Evolutionary conservation across 2,329 filamentous ascomycete species (phyloP).

Genomic region (Sporothrix sp.): DNA sequence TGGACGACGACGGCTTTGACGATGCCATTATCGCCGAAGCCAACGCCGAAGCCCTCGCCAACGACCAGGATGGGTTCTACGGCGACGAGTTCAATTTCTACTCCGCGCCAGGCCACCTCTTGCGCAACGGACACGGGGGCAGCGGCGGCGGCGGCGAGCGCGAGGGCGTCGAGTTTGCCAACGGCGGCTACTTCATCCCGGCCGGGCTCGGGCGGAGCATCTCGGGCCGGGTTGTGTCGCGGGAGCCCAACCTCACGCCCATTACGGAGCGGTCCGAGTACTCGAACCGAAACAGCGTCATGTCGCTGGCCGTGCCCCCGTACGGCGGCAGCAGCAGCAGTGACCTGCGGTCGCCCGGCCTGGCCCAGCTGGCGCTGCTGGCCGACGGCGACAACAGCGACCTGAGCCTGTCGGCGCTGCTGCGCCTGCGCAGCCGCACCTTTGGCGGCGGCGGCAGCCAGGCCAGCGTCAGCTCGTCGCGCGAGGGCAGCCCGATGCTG

Average conservation of each 20-base stretch:
- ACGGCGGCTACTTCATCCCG: slow-evolving; percentile 84
- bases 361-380: slow-evolving; percentile 66
- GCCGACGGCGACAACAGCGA: slow-evolving; percentile 53
- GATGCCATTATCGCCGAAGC: slow-evolving; percentile 90
- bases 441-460: slow-evolving; percentile 65
- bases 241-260: slow-evolving; percentile 86
- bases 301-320: slow-evolving; percentile 55
- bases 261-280: slow-evolving; percentile 96
- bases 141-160: slow-evolving; percentile 28
- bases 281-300: slow-evolving; percentile 85
- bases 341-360: slow-evolving; percentile 57
- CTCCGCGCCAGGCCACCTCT: slow-evolving; percentile 43
- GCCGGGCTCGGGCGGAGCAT: slow-evolving; percentile 54
- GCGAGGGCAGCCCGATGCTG: slow-evolving; percentile 37
- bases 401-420: slow-evolving; percentile 62
- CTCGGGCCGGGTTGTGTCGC: slow-evolving; percentile 63
- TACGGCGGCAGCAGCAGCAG: slow-evolving; percentile 25
- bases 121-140: neutral
- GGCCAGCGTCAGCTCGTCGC: slow-evolving; percentile 55
- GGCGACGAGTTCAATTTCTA: slow-evolving; percentile 97
- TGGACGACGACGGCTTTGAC: slow-evolving; percentile 58
- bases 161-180: slow-evolving; percentile 47
- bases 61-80: slow-evolving; percentile 89
- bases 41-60: slow-evolving; percentile 85
- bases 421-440: slow-evolving; percentile 62